Base-by-base conservation (phyloP, 2,329 filamentous ascomycete species). In the Paramyrothecium roridum region DNA sequence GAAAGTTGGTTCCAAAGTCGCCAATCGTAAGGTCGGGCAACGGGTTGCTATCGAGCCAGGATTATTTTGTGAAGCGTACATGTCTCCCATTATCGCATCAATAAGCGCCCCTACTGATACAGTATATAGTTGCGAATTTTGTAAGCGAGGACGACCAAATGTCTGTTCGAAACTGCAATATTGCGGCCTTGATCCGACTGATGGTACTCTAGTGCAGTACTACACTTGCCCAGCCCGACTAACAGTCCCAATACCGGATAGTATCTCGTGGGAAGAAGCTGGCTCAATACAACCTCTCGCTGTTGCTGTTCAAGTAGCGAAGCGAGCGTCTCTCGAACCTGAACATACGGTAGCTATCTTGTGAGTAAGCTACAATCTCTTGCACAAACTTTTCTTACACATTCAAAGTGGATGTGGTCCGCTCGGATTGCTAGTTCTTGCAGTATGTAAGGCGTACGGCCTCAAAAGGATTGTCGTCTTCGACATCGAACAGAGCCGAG, bases 31-130 rank as follows among this genome's bases (percentile, higher is more conserved):
- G 4, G 54, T 59, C 11, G 85, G 85, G 40, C 85, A 88, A 64
- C 80, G 84, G 56, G 85, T 89, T 8, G 85, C 86, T 2, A 71
- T 88, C 21, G 86, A 89, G 73, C 85, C 87, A 48, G 86, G 85
- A 2, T 67, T 85, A 2, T 83, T 85, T 4, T 89, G 86, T 66
- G 61, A 61, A 59, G 52, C 57, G 60, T 62, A 51, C 17, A 17
- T 52, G n/a, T 7, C 20, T 19, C n/a, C 12, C 8, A 16, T 30
- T 7, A 8, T 34, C 17, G 23, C 20, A 30, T 50, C 6, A 13
- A 40, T 40, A n/a, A 20, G 12, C 19, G 16, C 19, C 7, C 17
- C 6, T 45, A 13, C 40, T 45, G 40, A 45, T 20, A 34, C 10
- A 30, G 21, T 20, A 53, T 13, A 6, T 21, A 61, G 60, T 16